These are phyloP conservation scores for Aspergillus diversus DNA, from an alignment of 495 filamentous ascomycete genomes.

Conservation along the genomic window DNA sequence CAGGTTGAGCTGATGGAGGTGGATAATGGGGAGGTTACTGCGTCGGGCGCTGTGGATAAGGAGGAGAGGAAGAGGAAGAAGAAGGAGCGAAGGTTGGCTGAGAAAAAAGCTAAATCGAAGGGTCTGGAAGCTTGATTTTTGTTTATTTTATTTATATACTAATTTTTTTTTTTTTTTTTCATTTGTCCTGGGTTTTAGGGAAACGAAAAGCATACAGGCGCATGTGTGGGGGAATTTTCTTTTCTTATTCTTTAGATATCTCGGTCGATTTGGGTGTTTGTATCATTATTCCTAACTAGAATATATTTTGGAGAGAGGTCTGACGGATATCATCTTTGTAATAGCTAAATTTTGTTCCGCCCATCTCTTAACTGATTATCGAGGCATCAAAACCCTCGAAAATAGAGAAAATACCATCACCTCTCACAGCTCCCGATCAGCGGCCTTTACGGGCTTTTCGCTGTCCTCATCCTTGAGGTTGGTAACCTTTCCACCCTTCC, in stretches of 20 bases:
- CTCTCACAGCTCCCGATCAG: slow-evolving; percentile 60
- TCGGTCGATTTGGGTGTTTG: slow-evolving; percentile 3
- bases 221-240: slow-evolving; percentile 8
- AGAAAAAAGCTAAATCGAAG: slow-evolving; percentile 50
- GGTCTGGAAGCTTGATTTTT: slow-evolving; percentile 29
- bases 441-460: slow-evolving; percentile 58
- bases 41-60: slow-evolving; percentile 43
- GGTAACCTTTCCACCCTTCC: slow-evolving; percentile 67
- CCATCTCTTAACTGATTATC: not conserved
- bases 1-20: slow-evolving; percentile 31
- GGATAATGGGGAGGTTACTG: slow-evolving; percentile 34
- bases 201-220: slow-evolving; percentile 19
- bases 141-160: not conserved
- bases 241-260: not conserved
- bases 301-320: not conserved
- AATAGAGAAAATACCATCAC: not conserved
- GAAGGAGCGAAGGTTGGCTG: slow-evolving; percentile 50
- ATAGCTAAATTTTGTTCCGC: not conserved
- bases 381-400: not conserved
- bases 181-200: slow-evolving; percentile 4
- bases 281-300: slow-evolving; percentile 6
- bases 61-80: slow-evolving; percentile 55
- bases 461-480: slow-evolving; percentile 52
- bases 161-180: not conserved
- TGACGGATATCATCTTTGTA: slow-evolving; percentile 1